These are phyloP conservation scores for Lyophyllum semitale DNA, from an alignment of 768 basidiomycete genomes.

Conservation along the genomic window DNA sequence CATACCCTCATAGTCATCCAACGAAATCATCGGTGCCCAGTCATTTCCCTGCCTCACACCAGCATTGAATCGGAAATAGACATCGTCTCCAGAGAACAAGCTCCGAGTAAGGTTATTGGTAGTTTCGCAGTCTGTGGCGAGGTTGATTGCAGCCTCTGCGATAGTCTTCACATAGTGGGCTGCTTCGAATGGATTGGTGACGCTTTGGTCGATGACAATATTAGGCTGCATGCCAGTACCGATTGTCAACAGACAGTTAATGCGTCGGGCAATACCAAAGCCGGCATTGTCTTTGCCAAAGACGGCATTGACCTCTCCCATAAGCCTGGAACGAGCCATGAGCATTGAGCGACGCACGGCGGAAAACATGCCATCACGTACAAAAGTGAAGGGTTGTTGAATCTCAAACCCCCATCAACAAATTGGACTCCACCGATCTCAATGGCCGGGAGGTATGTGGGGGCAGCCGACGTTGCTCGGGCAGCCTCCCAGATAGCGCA, in stretches of 20 bases:
- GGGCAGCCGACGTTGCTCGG: constrained; percentile 36
- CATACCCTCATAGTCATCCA: constrained; percentile 13
- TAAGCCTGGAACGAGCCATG: constrained; percentile 21
- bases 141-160: neutral
- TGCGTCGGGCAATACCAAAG: constrained; percentile 10
- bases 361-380: constrained; percentile 4
- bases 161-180: constrained; percentile 1
- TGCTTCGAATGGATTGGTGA: neutral
- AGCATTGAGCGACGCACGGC: neutral
- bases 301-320: constrained; percentile 26
- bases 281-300: constrained; percentile 2
- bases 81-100: constrained; percentile 9
- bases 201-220: constrained; percentile 2
- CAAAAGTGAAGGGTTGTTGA: constrained; percentile 33
- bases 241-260: constrained; percentile 9
- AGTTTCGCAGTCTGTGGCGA: constrained; percentile 13
- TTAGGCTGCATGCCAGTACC: constrained; percentile 15
- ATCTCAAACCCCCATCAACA: constrained; percentile 32
- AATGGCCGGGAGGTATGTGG: constrained; percentile 31
- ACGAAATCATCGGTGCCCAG: constrained; percentile 8
- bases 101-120: constrained; percentile 7
- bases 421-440: constrained; percentile 27
- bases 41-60: constrained; percentile 8
- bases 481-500: constrained; percentile 37
- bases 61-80: constrained; percentile 16